Percentiles rank a stretch among this genome's conserved stretches.
Conservation (phyloP, 176 grass and related monocot species). For the Aegilops speltoides region DNA sequence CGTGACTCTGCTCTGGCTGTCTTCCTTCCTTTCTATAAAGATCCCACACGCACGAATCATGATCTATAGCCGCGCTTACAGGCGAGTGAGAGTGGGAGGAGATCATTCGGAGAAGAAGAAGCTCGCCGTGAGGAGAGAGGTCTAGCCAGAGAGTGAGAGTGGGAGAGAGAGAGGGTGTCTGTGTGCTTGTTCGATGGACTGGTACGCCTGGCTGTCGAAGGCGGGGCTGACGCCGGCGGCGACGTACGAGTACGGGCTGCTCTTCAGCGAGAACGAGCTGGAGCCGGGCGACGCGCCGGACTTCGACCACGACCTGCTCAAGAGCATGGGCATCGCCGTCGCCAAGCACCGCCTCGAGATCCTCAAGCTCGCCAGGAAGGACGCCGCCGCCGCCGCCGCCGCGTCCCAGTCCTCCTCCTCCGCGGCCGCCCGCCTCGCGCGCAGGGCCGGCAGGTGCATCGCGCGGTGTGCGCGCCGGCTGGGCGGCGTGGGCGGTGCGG, state of each 20-base stretch:
- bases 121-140: not conserved
- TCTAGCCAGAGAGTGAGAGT: too few species aligned
- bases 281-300: constrained; percentile 59
- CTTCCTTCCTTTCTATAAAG: constrained; percentile 27
- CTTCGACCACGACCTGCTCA: constrained; percentile 92
- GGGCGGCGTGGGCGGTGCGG: not conserved
- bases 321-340: constrained; percentile 87
- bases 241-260: constrained; percentile 56
- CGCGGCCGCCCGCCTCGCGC: not conserved
- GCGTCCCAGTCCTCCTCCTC: not conserved
- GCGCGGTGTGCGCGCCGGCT: constrained; percentile 40
- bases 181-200: constrained; percentile 41
- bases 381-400: not conserved
- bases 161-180: too few species aligned
- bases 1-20: not conserved
- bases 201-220: constrained; percentile 80
- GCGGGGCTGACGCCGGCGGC: constrained; percentile 53
- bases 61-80: not conserved
- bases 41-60: not conserved
- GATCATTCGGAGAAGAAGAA: not conserved
- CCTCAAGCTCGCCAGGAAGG: constrained; percentile 54
- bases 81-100: not conserved
- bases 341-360: constrained; percentile 88
- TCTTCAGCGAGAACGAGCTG: constrained; percentile 71
- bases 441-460: constrained; percentile 43